Evolutionary conservation across 495 filamentous ascomycete species (phyloP).

Genomic region (Neurospora cerealis): DNA sequence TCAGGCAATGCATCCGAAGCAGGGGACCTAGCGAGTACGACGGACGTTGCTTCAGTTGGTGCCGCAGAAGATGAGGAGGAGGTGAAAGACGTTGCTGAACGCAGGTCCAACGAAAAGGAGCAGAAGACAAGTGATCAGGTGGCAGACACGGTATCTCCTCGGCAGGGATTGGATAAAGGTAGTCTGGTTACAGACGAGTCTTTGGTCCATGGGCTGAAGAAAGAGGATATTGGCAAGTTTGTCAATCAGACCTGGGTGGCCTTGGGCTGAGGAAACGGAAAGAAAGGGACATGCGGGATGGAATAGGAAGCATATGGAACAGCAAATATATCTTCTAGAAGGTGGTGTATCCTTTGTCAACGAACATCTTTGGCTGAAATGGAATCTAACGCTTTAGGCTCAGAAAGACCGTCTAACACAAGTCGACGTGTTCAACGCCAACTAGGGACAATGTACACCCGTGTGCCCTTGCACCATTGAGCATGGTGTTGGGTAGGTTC

Average conservation of each 20-base stretch:
- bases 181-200: neutral
- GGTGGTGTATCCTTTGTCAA: neutral
- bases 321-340: neutral
- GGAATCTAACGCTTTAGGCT: neutral
- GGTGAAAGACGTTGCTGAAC: neutral
- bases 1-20: slow-evolving; percentile 9
- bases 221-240: neutral
- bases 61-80: neutral
- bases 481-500: neutral
- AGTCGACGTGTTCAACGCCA: neutral
- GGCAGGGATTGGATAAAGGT: neutral
- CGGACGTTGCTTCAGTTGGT: neutral
- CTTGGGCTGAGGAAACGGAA: neutral
- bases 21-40: slow-evolving; percentile 6
- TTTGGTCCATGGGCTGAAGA: neutral
- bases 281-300: neutral
- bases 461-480: neutral
- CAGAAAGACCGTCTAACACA: neutral
- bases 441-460: neutral
- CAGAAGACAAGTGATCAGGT: neutral
- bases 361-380: neutral
- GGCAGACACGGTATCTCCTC: neutral
- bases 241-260: neutral
- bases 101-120: neutral
- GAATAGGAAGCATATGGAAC: neutral